These are phyloP conservation scores for Colletotrichum graminicola DNA, from an alignment of 2,329 filamentous ascomycete genomes.

Conservation along the genomic window DNA sequence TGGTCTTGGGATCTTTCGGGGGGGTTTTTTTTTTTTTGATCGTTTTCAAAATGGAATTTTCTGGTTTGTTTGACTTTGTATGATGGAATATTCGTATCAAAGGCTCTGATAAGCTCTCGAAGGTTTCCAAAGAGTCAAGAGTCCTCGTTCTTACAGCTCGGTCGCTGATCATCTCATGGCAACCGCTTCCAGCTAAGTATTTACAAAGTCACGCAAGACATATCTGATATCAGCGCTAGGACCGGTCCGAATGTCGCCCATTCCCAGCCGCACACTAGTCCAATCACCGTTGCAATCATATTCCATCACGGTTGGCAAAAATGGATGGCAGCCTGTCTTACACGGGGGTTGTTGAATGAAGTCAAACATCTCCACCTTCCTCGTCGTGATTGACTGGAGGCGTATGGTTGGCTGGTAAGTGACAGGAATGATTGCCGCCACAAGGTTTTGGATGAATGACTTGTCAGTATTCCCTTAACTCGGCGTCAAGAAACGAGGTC, in stretches of 20 bases:
- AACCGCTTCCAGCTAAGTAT: not conserved
- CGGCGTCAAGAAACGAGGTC: not conserved
- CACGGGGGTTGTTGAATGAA: not conserved
- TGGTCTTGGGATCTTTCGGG: not conserved
- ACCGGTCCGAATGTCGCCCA: not conserved
- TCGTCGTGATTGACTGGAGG: no score
- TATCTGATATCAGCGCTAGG: not conserved
- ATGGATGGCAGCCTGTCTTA: not conserved
- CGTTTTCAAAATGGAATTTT: not conserved
- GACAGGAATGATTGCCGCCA: not conserved
- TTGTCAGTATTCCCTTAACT: not conserved
- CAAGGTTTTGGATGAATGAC: not conserved
- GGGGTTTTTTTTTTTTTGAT: not conserved
- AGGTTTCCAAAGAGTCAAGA: not conserved
- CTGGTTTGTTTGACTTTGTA: not conserved
- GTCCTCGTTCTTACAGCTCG: not conserved
- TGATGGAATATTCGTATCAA: not conserved
- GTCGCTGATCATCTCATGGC: not conserved
- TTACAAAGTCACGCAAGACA: not conserved
- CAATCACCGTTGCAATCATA: not conserved
- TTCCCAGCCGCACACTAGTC: not conserved
- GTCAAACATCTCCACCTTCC: not conserved
- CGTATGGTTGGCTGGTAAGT: not conserved
- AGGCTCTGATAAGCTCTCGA: not conserved
- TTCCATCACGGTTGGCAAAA: not conserved